These are phyloP conservation scores for Sporothrix mexicana DNA, from an alignment of 2,329 filamentous ascomycete genomes.

Conservation along the genomic window DNA sequence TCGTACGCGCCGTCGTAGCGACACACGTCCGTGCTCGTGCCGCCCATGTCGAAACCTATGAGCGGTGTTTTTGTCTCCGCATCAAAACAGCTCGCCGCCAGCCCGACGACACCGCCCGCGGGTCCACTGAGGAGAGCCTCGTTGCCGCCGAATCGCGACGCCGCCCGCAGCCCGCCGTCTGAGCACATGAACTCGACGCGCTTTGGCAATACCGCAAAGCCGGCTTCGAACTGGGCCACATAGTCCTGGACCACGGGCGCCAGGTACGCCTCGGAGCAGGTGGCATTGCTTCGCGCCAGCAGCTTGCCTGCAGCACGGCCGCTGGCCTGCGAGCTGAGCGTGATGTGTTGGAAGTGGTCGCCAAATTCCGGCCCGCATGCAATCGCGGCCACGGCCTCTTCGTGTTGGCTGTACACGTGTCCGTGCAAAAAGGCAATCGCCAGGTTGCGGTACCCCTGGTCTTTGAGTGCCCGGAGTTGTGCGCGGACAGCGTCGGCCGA, in stretches of 20 bases:
- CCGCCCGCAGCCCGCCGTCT: constrained; percentile 53
- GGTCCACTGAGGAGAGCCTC: constrained; percentile 72
- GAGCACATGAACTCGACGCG: constrained; percentile 69
- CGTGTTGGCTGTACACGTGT: background rate
- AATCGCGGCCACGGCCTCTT: background rate
- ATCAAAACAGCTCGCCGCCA: constrained; percentile 74
- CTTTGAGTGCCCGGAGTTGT: constrained; percentile 50
- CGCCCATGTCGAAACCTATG: constrained; percentile 67
- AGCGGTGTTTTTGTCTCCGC: constrained; percentile 61
- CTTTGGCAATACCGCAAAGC: constrained; percentile 55
- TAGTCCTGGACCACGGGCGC: constrained; percentile 74
- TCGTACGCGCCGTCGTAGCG: constrained; percentile 61
- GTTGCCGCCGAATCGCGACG: constrained; percentile 37
- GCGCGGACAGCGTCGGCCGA: constrained; percentile 57
- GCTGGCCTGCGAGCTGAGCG: constrained; percentile 52
- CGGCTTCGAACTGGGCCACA: constrained; percentile 66
- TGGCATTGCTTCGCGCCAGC: constrained; percentile 70
- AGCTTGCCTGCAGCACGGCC: constrained; percentile 54
- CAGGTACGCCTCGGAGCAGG: constrained; percentile 74
- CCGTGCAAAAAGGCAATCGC: constrained; percentile 41
- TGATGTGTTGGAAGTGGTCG: background rate
- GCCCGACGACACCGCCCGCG: constrained; percentile 74
- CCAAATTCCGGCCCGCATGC: background rate
- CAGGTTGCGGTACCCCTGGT: constrained; percentile 51
- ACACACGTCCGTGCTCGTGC: constrained; percentile 32